Evolutionary conservation across 2,329 filamentous ascomycete species (phyloP).

Genomic region (Pseudocercospora vitis): DNA sequence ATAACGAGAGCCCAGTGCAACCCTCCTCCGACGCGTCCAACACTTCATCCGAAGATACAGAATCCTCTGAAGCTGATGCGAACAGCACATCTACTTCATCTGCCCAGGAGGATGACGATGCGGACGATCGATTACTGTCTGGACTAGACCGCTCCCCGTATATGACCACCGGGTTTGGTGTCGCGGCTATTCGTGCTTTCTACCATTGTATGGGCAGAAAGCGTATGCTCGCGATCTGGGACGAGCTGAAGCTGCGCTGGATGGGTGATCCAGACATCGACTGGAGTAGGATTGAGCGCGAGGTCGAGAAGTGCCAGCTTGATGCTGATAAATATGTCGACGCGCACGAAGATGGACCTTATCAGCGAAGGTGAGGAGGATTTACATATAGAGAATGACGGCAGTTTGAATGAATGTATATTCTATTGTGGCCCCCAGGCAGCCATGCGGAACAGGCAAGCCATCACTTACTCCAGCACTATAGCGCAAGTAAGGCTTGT

Average conservation of each 20-base stretch:
- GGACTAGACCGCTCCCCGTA: neutral
- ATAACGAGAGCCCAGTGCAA: neutral
- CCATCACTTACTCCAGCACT: too few relatives aligned
- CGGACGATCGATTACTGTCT: neutral
- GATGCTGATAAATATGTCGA: slow-evolving; percentile 5
- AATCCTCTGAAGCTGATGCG: neutral
- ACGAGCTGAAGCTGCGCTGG: slow-evolving; percentile 45
- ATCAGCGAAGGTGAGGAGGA: too few relatives aligned
- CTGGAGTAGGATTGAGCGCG: slow-evolving; percentile 5
- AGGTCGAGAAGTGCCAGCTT: slow-evolving; percentile 14
- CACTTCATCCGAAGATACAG: neutral
- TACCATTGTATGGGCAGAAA: slow-evolving; percentile 57
- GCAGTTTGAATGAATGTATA: too few relatives aligned
- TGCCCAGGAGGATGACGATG: neutral
- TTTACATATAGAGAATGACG: too few relatives aligned
- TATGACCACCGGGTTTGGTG: slow-evolving; percentile 53
- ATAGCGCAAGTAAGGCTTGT: too few relatives aligned
- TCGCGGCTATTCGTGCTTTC: slow-evolving; percentile 65
- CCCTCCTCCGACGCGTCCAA: neutral
- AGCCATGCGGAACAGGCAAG: too few relatives aligned
- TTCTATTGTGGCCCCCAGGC: too few relatives aligned
- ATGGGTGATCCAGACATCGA: slow-evolving; percentile 37
- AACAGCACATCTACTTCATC: neutral
- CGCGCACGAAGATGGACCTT: too few relatives aligned
- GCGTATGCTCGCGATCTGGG: slow-evolving; percentile 57